Conservation (phyloP, 2,329 filamentous ascomycete species). For the Didymella keratinophila region DNA sequence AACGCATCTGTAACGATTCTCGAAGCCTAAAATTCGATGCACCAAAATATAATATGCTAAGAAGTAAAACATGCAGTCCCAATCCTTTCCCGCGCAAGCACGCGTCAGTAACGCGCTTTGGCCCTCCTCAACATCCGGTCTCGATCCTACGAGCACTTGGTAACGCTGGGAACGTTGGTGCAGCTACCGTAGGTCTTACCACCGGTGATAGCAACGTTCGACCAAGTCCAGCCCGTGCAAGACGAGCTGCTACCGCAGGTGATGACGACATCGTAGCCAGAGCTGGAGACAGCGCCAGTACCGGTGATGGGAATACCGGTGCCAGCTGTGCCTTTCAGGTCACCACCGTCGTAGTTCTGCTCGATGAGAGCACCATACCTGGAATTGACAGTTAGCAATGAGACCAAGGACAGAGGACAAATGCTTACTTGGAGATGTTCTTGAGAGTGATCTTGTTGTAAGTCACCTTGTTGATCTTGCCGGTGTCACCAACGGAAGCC, state of each 20-base stretch:
- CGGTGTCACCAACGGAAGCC: slow-evolving; percentile 60
- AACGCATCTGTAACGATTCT: not conserved
- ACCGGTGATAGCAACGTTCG: slow-evolving; percentile 50
- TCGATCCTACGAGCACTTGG: slow-evolving; percentile 26
- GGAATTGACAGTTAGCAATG: not conserved
- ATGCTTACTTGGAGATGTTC: slow-evolving; percentile 52
- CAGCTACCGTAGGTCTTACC: slow-evolving; percentile 50
- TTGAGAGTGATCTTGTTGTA: slow-evolving; percentile 57
- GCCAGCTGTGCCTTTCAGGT: slow-evolving; percentile 54
- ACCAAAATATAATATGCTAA: not conserved
- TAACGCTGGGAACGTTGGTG: slow-evolving; percentile 44
- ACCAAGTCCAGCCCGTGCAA: slow-evolving; percentile 64
- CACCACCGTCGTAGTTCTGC: slow-evolving; percentile 61
- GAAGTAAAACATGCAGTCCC: not conserved
- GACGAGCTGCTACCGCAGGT: slow-evolving; percentile 59
- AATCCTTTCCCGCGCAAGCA: not conserved
- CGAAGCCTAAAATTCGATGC: not conserved
- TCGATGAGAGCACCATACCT: slow-evolving; percentile 58
- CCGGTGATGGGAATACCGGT: slow-evolving; percentile 58
- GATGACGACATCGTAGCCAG: slow-evolving; percentile 61
- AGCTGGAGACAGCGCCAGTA: slow-evolving; percentile 38
- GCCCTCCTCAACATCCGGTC: not conserved
- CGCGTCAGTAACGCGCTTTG: not conserved
- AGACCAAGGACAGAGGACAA: not conserved
- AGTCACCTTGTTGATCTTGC: slow-evolving; percentile 57